Base-by-base conservation (phyloP, 768 basidiomycete species). In the Hemileccinum impolitum region DNA sequence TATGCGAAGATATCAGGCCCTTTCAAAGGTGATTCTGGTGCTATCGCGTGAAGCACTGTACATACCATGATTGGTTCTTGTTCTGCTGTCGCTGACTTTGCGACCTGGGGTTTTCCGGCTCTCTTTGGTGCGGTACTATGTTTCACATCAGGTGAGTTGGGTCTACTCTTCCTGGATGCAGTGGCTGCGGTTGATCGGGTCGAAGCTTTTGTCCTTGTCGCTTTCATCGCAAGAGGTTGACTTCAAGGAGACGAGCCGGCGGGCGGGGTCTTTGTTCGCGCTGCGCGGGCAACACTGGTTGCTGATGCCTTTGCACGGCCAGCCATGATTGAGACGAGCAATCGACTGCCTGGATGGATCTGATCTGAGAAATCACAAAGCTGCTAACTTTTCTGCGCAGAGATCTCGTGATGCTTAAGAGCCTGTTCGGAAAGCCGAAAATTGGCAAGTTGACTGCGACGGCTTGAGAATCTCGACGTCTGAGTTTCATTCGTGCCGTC, bases 1-100 rank as follows among this genome's bases (percentile, higher is more conserved):
- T 41, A 94, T 86, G 38, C 91, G 80, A 47, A 94, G 80, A 66
- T 81, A 94, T n/a, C n/a, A n/a, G n/a, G 4, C 91, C 90, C 91
- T 93, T 45, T 48, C 21, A 54, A 34, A 41, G 26, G 46, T 45
- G 55, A 55, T 19, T 13, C 17, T 44, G 54, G 37, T 28, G 31
- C 10, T 45, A n/a, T 30, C 37, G 41, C 34, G 21, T 17, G 28
- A 34, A 45, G 19, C 23, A 39, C n/a, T 10, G 43, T 54, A 60
- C 71, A 48, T 52, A 90, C 90, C 81, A 85, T 85, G 63, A 92
- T 86, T 0, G 88, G 83, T 61, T 92, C 89, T 37, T 77, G 75
- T 47, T 87, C 83, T 14, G 61, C 58, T 37, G 75, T 58, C 12
- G 47, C 36, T 8, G 54, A 44, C 39, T 47, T 58, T n/a, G 59